Percentiles rank a stretch among this genome's conserved stretches.
Conservation (phyloP, 2,329 filamentous ascomycete species). For the Paramyrothecium roridum region DNA sequence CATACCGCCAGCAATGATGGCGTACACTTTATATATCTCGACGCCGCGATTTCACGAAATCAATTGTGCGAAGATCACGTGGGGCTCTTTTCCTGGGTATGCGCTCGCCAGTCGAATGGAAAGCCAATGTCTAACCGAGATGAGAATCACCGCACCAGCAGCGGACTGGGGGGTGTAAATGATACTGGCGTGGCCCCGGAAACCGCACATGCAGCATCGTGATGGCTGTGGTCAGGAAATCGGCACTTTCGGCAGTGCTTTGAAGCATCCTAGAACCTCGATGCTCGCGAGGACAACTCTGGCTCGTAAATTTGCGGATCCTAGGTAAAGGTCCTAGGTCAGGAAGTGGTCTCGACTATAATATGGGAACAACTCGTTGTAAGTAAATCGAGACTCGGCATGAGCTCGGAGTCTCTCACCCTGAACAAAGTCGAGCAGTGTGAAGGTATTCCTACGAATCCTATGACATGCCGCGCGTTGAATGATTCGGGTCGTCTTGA, state of each 20-base stretch:
- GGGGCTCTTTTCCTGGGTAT: not conserved
- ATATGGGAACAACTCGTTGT: too few species aligned
- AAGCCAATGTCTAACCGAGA: slow-evolving; percentile 34
- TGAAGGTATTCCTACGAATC: too few species aligned
- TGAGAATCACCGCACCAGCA: slow-evolving; percentile 33
- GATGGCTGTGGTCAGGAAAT: not conserved
- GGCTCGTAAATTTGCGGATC: not conserved
- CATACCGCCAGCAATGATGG: not conserved
- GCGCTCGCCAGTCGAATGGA: too few species aligned
- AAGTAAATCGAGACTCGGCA: too few species aligned
- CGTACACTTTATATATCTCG: not conserved
- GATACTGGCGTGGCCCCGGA: slow-evolving; percentile 29
- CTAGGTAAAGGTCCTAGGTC: too few species aligned
- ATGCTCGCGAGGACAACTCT: not conserved
- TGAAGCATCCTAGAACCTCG: not conserved
- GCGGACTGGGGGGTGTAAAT: slow-evolving; percentile 27
- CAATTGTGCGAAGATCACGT: not conserved
- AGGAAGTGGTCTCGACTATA: too few species aligned
- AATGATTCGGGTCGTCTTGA: not conserved
- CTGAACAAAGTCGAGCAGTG: too few species aligned
- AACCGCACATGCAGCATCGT: slow-evolving; percentile 40
- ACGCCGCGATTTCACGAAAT: too few species aligned
- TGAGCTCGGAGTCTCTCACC: too few species aligned
- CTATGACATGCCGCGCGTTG: too few species aligned
- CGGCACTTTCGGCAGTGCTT: not conserved